These are phyloP conservation scores for Sphagnum fallax DNA, from an alignment of 228 moss, liverwort and hornwort genomes.

Conservation along the genomic window DNA sequence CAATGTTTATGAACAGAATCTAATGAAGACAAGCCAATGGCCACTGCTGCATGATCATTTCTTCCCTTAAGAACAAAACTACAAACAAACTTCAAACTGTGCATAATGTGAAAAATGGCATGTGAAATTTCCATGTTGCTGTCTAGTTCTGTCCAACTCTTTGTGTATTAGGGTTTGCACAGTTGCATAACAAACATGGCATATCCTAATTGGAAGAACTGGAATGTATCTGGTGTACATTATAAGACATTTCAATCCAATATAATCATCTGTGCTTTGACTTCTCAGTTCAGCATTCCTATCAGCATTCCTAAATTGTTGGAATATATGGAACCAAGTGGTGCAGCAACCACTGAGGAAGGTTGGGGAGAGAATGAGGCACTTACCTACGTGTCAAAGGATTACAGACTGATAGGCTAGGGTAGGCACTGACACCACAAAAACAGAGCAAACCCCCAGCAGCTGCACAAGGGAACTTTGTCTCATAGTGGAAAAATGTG, in stretches of 20 bases:
- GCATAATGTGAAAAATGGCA: neutral
- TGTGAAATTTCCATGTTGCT: too few relatives aligned
- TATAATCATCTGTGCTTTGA: too few relatives aligned
- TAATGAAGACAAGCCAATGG: too few relatives aligned
- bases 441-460: constrained; percentile 92
- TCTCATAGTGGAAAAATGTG: constrained; percentile 97
- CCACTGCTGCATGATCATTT: neutral
- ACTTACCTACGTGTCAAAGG: constrained; percentile 77
- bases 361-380: neutral
- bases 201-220: neutral
- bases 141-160: too few relatives aligned
- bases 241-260: neutral
- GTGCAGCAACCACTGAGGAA: neutral
- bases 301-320: too few relatives aligned
- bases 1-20: too few relatives aligned
- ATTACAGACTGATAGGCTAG: constrained; percentile 93
- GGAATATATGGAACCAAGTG: too few relatives aligned
- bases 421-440: constrained; percentile 96
- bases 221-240: neutral
- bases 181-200: neutral
- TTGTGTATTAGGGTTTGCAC: too few relatives aligned
- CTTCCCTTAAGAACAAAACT: neutral
- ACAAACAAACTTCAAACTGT: neutral
- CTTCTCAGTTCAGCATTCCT: too few relatives aligned
- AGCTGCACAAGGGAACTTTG: constrained; percentile 91